Base-by-base conservation (phyloP, 176 grass and related monocot genomes). In the Ananas comosus region DNA sequence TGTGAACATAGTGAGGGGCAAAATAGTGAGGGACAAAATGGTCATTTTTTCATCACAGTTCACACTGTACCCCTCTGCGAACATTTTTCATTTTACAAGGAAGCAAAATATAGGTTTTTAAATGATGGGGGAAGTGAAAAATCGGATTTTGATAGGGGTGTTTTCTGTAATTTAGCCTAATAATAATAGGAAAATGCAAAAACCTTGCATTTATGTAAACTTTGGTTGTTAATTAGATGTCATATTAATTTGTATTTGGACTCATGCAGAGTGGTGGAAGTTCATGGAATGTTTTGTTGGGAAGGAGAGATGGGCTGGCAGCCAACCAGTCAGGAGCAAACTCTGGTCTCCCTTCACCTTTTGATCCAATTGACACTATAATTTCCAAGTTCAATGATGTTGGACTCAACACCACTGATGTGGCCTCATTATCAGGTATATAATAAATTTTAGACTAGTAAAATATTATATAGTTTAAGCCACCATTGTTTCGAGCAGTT, bases 291-390 rank as follows among this genome's bases (percentile, higher is more conserved):
- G 88, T 91, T 0, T 72, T 82, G 49, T 51, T 91, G 77, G 81
- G 88, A 3, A 74, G 88, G 70, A 85, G 81, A 70, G 88, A 91
- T 70, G 85, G 88, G 0, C 66, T 80, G 48, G 85, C 78, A 54
- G 85, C 85, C 25, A 96, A 96, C 23, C 87, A 91, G 71, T 78
- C 85, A 24, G 88, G 88, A 10, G 91, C 87, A 0, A 80, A 80
- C 78, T 82, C 12, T 11, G 82, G 82, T 73, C 85, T 96, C 29
- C 85, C 91, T 8, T 22, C 59, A 18, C 88, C 91, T 2, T 72
- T 61, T 10, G 50, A 88, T 3, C 0, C 80, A 49, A 87, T 90
- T 68, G 8, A 4, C 63, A 2, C 0, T 0, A 97, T 92, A 73
- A 71, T 23, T 8, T 0, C 13, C 9, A 86, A 59, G 12, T 97